phyloP scores from a whole-genome alignment of 2,329 filamentous ascomycete species.

The Juglanconis juglandina region DNA sequence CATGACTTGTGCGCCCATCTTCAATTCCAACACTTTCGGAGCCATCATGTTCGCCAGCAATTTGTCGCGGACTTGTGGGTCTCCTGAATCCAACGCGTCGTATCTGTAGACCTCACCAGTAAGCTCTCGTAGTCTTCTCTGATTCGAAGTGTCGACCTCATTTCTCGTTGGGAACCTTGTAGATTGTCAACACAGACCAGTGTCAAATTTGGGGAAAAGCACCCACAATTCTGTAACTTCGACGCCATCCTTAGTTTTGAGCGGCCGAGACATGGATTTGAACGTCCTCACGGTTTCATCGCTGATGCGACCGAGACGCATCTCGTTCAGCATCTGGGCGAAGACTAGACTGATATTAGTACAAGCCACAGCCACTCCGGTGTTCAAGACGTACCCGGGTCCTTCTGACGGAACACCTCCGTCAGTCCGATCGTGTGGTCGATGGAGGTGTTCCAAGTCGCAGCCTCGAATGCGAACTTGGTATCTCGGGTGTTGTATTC shows the following conservation, averaged over 20 bases:
- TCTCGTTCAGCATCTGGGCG: constrained; percentile 94
- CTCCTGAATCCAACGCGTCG: constrained; percentile 73
- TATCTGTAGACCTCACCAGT: constrained; percentile 66
- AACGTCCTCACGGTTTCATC: constrained; percentile 75
- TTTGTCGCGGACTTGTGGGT: constrained; percentile 68
- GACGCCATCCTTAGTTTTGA: constrained; percentile 70
- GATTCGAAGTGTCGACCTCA: constrained; percentile 87
- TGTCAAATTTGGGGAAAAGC: background rate
- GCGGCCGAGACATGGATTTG: constrained; percentile 65
- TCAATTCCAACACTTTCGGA: constrained; percentile 73
- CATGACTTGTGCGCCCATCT: constrained; percentile 96
- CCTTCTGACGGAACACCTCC: constrained; percentile 93
- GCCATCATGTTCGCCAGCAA: constrained; percentile 91
- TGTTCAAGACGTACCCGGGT: constrained; percentile 51
- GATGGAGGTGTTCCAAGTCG: constrained; percentile 87
- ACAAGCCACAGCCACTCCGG: constrained; percentile 24
- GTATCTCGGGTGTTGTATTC: constrained; percentile 65
- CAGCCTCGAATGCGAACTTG: constrained; percentile 91
- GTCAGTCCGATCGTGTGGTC: constrained; percentile 94
- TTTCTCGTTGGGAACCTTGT: constrained; percentile 74
- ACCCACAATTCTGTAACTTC: constrained; percentile 78
- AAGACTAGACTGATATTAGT: constrained; percentile 54
- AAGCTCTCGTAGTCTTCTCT: constrained; percentile 66
- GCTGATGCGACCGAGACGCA: constrained; percentile 82
- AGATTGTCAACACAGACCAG: constrained; percentile 23